Percentiles rank a stretch among this genome's conserved stretches.
These are phyloP conservation scores for Tylopilus vinaceipallidus DNA, from an alignment of 768 basidiomycete genomes.

Conservation along the genomic window DNA sequence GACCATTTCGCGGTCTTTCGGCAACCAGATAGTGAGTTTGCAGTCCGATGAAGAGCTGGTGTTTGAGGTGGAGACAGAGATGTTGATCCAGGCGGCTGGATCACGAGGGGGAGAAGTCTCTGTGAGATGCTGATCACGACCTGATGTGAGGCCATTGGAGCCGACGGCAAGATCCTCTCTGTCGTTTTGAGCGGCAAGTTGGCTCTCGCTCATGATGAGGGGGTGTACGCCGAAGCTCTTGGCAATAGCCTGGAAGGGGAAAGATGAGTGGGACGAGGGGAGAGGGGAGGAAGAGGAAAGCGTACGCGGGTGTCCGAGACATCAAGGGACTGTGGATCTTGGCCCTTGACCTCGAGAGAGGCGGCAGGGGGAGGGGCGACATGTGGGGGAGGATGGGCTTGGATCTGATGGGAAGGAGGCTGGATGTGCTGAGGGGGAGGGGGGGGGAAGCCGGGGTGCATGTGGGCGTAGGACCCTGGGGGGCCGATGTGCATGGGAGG, in stretches of 20 bases:
- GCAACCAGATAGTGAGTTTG: constrained; percentile 57
- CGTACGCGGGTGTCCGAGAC: constrained; percentile 66
- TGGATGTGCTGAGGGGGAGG: constrained; percentile 39
- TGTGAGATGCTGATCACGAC: constrained; percentile 59
- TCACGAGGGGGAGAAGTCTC: constrained; percentile 61
- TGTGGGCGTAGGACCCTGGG: constrained; percentile 49
- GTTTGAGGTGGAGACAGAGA: constrained; percentile 46
- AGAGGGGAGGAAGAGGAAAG: not conserved
- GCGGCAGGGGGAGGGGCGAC: constrained; percentile 18
- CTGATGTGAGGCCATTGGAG: constrained; percentile 65
- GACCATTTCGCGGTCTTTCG: constrained; percentile 71
- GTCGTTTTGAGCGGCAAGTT: constrained; percentile 50
- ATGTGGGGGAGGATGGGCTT: constrained; percentile 25
- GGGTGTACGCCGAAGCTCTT: constrained; percentile 78
- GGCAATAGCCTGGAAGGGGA: constrained; percentile 53
- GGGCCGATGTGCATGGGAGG: constrained; percentile 42
- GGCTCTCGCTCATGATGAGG: constrained; percentile 64
- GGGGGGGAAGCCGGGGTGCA: constrained; percentile 61
- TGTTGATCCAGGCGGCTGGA: constrained; percentile 55
- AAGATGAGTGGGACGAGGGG: constrained; percentile 1
- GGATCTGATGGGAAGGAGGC: constrained; percentile 38
- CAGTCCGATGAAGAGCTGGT: constrained; percentile 22
- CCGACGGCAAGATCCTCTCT: constrained; percentile 79
- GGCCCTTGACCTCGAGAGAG: constrained; percentile 55
- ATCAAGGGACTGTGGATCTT: constrained; percentile 78